Base-by-base conservation (phyloP, 805 yeast species). In the Kuraishia cidri region DNA sequence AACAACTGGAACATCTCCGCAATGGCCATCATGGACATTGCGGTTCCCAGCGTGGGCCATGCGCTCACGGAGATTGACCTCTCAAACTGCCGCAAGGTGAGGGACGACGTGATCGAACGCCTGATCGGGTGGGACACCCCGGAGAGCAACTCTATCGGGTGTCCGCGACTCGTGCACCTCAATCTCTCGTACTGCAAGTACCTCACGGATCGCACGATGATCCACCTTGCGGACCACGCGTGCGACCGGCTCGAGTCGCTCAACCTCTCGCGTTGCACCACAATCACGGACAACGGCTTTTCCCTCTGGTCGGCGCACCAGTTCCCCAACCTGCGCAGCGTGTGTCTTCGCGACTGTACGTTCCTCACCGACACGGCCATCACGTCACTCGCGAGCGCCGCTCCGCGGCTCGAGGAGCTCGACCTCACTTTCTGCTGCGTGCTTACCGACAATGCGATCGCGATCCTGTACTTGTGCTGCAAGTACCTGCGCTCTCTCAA, bases 1-100 rank as follows among this genome's bases (percentile, higher is more conserved):
- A 73, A 82, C 11, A 78, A 72, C 30, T 81, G 90, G 90, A 84
- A 79, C 43, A 74, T 82, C 6, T 71, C 79, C 37, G 84, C 86
- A 2, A 77, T 79, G 84, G 82, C 88, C 3, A 78, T 81, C 20
- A 79, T 81, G 86, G 90, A 82, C 49, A 53, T 81, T 26, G 69
- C 85, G 2, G 75, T 71, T 2, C 78, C 79, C 0, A 64, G 71
- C 42, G 75, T 79, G 21, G 87, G 87, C 6, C 59, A 64, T 22
- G 54, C 66, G 39, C 54, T 82, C 24, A 72, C 64, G 34, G 75
- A 71, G 33, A 58, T 82, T 14, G 86, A 81, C 49, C 58, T 82
- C 27, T 69, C 83, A 7, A 80, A 82, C 50, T 82, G 90, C 44
- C 59, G 87, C 15, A 79, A 76, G 43, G 85, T 81, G 2, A 62